Conservation (phyloP, 2,329 filamentous ascomycete species). For the Bisporella sp. region DNA sequence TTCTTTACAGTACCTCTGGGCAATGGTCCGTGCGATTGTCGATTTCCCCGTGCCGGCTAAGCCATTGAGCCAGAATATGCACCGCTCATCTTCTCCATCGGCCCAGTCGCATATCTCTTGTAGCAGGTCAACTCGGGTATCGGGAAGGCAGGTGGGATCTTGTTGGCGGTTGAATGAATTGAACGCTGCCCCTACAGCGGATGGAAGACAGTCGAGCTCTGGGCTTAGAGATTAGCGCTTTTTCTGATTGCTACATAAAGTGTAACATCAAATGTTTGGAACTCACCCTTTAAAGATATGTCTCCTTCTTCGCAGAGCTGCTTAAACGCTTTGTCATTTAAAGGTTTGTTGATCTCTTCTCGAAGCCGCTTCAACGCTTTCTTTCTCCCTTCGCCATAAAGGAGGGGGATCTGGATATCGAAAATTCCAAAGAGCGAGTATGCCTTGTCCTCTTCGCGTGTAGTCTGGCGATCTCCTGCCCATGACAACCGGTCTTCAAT, state of each 20-base stretch:
- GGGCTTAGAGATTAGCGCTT: conserved; percentile 1
- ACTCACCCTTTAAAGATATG: conserved; percentile 4
- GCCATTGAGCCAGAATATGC: too few relatives aligned
- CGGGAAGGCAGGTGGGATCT: conserved; percentile 1
- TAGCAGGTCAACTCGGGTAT: conserved; percentile 13
- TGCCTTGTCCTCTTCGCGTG: conserved; percentile 19
- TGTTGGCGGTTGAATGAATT: conserved; percentile 4
- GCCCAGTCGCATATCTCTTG: not conserved
- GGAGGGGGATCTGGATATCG: conserved; percentile 33
- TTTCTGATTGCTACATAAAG: not conserved
- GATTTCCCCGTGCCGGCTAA: too few relatives aligned
- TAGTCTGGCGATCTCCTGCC: conserved; percentile 28
- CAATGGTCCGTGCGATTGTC: not conserved
- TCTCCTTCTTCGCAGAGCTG: conserved; percentile 29
- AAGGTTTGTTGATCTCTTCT: not conserved
- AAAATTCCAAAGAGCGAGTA: conserved; percentile 37
- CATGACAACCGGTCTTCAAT: conserved; percentile 21
- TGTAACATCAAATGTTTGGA: not conserved
- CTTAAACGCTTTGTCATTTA: conserved; percentile 21
- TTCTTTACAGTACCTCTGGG: conserved; percentile 7
- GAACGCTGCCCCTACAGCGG: conserved; percentile 1
- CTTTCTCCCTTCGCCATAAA: conserved; percentile 30
- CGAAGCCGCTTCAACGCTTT: not conserved
- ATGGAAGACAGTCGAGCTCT: conserved; percentile 1
- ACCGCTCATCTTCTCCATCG: too few relatives aligned